Evolutionary conservation across 306 rosid species (phyloP).

Genomic region (Pueraria montana): DNA sequence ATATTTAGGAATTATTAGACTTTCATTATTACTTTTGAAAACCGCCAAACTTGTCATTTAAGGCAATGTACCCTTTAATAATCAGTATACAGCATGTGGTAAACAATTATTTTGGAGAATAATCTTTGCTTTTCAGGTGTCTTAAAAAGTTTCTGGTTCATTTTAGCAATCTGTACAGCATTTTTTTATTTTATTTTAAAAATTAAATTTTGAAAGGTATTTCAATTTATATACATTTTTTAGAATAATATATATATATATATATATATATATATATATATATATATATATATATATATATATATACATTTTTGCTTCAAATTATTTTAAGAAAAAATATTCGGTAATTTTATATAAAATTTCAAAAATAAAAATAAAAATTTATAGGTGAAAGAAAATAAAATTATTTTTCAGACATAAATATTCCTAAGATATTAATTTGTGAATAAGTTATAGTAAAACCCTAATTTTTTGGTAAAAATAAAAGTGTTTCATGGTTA

Average conservation of each 20-base stretch:
- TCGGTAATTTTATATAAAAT: not conserved
- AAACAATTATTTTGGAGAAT: not conserved
- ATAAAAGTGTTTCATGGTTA: not conserved
- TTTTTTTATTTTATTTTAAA: not conserved
- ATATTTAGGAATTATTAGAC: slow-evolving; percentile 7
- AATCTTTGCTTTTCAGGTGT: not conserved
- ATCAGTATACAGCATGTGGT: not conserved
- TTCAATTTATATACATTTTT: not conserved
- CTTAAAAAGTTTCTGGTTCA: not conserved
- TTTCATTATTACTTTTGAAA: slow-evolving; percentile 12
- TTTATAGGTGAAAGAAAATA: not conserved
- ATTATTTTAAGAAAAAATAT: not conserved
- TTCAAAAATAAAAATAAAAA: not conserved
- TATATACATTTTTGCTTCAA: not conserved
- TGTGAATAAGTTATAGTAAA: not conserved
- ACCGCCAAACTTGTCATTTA: slow-evolving; percentile 20
- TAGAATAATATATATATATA: not conserved
- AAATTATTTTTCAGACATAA: not conserved
- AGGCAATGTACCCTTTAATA: slow-evolving; percentile 26
- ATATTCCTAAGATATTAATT: not conserved
- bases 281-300: not conserved
- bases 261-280: not conserved
- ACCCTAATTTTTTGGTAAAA: not conserved
- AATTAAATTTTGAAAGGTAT: not conserved
- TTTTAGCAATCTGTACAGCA: not conserved